Base-by-base conservation (phyloP, 2,329 filamentous ascomycete genomes). In the Hypoxylon sp. region DNA sequence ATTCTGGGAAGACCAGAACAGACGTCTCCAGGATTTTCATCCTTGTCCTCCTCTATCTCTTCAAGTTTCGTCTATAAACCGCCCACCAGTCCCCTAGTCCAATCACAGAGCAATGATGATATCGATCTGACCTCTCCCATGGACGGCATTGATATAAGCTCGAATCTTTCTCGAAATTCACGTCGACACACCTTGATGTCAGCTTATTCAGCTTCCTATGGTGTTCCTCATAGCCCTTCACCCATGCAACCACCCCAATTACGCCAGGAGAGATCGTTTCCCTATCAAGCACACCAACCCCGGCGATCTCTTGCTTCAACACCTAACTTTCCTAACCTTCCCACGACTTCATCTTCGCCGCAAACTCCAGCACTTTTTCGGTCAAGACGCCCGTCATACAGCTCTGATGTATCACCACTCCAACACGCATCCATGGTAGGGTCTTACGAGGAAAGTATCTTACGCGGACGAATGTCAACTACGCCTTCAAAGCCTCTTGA, bases 341-440 rank as follows among this genome's bases (percentile, higher is more conserved):
- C 82, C 69, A 70, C 78, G 38, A 65, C 79, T 2, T 79, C 78
- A 14, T 76, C 81, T 30, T 83, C 83, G 21, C 83, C 87, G 14
- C 84, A 87, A 55, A 84, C 84, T 4, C 83, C 86, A 1, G 80
- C 81, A 0, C 79, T 85, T 48, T 75, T 86, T 7, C 84, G 86
- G 2, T 83, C 88, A 2, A 86, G 93, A 46, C 83, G 87, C 7
- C 90, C 91, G 0, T 98, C 94, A 0, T 83, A 93, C 49, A 86
- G 88, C 14, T 89, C 91, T 0, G 94, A 97, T 49, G 82, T 85
- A 2, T 93, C 93, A 2, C 91, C 93, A 3, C 82, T 96, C 28
- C 92, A 95, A 62, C 93, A 97, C 79, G 94, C 95, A 7, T 94
- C 94, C 2, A 97, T 99, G 92, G 95, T 98, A 1, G 96, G 96